phyloP scores from a whole-genome alignment of 2,329 filamentous ascomycete species.

The Leptoxyphium fumago region DNA sequence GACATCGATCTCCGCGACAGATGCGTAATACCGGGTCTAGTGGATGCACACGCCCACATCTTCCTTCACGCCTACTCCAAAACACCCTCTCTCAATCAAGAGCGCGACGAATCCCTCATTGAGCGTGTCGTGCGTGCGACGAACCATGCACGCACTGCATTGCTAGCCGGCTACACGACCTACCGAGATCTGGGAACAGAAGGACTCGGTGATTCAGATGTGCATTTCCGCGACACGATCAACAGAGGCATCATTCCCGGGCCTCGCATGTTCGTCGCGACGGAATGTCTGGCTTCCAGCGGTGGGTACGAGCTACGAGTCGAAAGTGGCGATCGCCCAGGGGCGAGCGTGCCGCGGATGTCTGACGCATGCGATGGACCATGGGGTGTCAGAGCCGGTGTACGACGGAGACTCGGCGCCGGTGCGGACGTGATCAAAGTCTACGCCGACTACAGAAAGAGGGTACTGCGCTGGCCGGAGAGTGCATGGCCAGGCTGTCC shows the following conservation, averaged over 20 bases:
- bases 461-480: conserved; percentile 14
- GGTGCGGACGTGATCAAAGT: conserved; percentile 21
- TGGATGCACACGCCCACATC: conserved; percentile 43
- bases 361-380: conserved; percentile 30
- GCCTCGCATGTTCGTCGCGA: conserved; percentile 42
- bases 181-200: conserved; percentile 44
- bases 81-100: conserved; percentile 31
- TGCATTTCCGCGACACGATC: conserved; percentile 38
- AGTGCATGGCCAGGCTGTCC: conserved; percentile 14
- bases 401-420: conserved; percentile 17
- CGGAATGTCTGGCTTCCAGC: conserved; percentile 34
- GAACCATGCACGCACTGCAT: conserved; percentile 37
- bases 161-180: conserved; percentile 44
- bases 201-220: conserved; percentile 35
- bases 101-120: conserved; percentile 43
- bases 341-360: conserved; percentile 9
- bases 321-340: conserved; percentile 26
- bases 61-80: conserved; percentile 35
- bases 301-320: conserved; percentile 33
- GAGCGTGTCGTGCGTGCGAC: conserved; percentile 41
- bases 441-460: conserved; percentile 20
- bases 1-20: conserved; percentile 42
- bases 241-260: conserved; percentile 40
- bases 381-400: conserved; percentile 24
- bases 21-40: conserved; percentile 37